These are phyloP conservation scores for Melaleuca alternifolia DNA, from an alignment of 345 rosid genomes.

Conservation along the genomic window DNA sequence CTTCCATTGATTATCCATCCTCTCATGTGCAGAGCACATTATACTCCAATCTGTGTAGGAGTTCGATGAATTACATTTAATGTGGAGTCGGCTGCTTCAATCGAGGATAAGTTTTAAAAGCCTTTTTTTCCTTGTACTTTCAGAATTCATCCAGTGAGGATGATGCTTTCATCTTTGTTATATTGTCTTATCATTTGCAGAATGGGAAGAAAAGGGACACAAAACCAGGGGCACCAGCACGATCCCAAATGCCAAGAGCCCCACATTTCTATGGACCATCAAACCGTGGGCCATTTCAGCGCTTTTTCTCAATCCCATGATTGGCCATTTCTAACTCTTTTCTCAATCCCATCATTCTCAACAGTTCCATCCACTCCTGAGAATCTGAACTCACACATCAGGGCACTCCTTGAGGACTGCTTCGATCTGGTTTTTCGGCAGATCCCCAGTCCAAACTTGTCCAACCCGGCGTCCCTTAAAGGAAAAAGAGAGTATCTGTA, in stretches of 20 bases:
- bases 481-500: not conserved
- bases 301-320: not conserved
- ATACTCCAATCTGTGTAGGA: not conserved
- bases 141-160: not conserved
- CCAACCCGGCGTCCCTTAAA: not conserved
- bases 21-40: not conserved
- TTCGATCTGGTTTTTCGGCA: not conserved
- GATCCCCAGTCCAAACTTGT: not conserved
- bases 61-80: not conserved
- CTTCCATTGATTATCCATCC: not conserved
- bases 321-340: not conserved
- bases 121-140: not conserved
- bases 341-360: not conserved
- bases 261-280: not conserved
- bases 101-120: not conserved
- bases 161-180: not conserved
- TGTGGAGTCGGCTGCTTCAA: not conserved
- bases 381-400: not conserved
- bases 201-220: not conserved
- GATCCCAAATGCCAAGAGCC: not conserved
- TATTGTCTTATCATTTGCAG: not conserved
- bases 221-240: not conserved
- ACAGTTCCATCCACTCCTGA: not conserved
- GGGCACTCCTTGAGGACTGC: not conserved
- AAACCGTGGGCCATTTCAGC: not conserved